Base-by-base conservation (phyloP, 805 yeast species). In the Candida tallmaniae region DNA sequence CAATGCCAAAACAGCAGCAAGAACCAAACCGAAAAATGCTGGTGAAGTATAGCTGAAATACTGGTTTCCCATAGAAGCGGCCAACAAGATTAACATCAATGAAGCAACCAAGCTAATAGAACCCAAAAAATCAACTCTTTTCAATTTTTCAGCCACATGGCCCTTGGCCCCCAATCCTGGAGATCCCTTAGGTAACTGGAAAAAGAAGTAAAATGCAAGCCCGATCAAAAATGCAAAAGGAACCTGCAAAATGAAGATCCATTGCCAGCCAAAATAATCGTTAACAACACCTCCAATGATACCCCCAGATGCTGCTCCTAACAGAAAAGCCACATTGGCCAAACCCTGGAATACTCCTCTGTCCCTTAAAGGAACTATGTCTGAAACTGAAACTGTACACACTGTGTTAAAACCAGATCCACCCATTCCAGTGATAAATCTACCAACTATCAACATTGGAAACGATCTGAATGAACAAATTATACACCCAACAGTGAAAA, bases 361-460 rank as follows among this genome's bases (percentile, higher is more conserved):
- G 27, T 80, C 76, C 36, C 93, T 68, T 41, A 83, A 69, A 2
- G 93, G 79, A 18, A 88, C 80, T 30, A 85, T 63, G 56, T 87
- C 96, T 18, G 85, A 76, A 46, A 82, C 72, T 2, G 88, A 71
- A 38, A 87, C 82, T 5, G 95, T 80, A 12, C 85, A 74, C 45
- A 86, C 62, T 0, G 89, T 71, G 32, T 80, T 76, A 50, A 87
- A 73, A 1, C 96, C 96, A 5, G 95, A 93, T n/a, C 95, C 95
- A 9, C 96, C 96, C 36, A 83, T 72, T 13, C 96, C 96, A 17
- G 94, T 79, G 32, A 87, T 66, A 41, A 85, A 76, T 47, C 86
- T 64, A 4, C 83, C 83, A 19, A 73, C 41, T 6, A 80, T 74
- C 42, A 82, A 62, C 35, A 66, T 45, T 28, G 60, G 44, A 10